Conservation (phyloP, 768 basidiomycete genomes). For the Crassisporium funariophilum region DNA sequence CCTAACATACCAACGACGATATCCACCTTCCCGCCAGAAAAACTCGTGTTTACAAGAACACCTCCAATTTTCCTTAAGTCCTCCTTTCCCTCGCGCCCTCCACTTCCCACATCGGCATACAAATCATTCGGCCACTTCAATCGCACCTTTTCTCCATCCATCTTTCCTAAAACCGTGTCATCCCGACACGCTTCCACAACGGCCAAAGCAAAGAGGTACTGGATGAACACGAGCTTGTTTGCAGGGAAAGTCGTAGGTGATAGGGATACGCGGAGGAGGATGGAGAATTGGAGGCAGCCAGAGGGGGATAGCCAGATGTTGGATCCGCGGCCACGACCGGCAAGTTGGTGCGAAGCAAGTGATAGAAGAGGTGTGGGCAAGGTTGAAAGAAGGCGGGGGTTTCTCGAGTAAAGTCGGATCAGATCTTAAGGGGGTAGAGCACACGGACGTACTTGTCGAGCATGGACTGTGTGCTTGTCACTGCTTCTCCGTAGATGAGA, state of each 20-base stretch:
- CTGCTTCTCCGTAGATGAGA: conserved; percentile 83
- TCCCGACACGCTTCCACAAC: conserved; percentile 84
- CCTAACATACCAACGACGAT: conserved; percentile 73
- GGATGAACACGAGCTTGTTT: conserved; percentile 82
- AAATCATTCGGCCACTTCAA: conserved; percentile 99
- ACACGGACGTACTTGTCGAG: conserved; percentile 68
- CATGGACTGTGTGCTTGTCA: conserved; percentile 95
- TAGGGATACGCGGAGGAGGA: conserved; percentile 64
- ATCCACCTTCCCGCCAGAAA: conserved; percentile 69
- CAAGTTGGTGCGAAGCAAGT: conserved; percentile 83
- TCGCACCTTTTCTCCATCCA: conserved; percentile 55
- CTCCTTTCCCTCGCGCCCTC: conserved; percentile 29
- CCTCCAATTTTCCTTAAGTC: conserved; percentile 85
- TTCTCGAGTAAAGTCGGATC: conserved; percentile 47
- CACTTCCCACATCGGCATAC: conserved; percentile 61
- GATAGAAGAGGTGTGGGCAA: conserved; percentile 81
- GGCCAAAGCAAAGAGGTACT: conserved; percentile 90
- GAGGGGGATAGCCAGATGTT: conserved; percentile 93
- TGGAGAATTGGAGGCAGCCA: conserved; percentile 86
- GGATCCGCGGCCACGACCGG: conserved; percentile 84
- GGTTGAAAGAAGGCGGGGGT: conserved; percentile 64
- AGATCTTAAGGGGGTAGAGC: neutral
- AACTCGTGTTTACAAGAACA: conserved; percentile 87
- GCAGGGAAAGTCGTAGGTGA: conserved; percentile 37
- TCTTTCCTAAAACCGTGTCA: conserved; percentile 50